Evolutionary conservation across 495 filamentous ascomycete genomes (phyloP).

Genomic region (Lichenothelia convexa): DNA sequence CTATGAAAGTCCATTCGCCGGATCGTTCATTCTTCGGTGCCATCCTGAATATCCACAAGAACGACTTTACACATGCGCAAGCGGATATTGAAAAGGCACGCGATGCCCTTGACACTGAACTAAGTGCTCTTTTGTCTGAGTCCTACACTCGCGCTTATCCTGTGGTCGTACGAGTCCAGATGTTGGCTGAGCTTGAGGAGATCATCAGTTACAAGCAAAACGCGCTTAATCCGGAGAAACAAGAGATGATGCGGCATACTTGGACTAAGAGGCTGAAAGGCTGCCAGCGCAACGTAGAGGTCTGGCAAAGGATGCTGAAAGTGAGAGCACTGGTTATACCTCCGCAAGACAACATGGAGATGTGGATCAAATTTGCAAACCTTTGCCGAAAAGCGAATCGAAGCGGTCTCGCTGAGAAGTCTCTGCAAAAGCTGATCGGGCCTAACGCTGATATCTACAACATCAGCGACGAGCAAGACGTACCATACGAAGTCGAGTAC

Average conservation of each 20-base stretch:
- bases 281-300: slow-evolving; percentile 91
- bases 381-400: slow-evolving; percentile 89
- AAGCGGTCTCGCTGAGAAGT: slow-evolving; percentile 90
- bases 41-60: slow-evolving; percentile 80
- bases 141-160: slow-evolving; percentile 93
- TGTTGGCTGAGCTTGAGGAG: slow-evolving; percentile 96
- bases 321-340: slow-evolving; percentile 79
- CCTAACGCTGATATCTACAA: slow-evolving; percentile 31
- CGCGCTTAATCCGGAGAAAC: slow-evolving; percentile 55
- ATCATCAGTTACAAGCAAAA: slow-evolving; percentile 95
- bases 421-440: slow-evolving; percentile 63
- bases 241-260: slow-evolving; percentile 73
- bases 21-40: slow-evolving; percentile 96
- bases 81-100: slow-evolving; percentile 76
- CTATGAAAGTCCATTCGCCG: slow-evolving; percentile 82
- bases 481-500: slow-evolving; percentile 54
- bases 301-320: slow-evolving; percentile 96
- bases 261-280: slow-evolving; percentile 92
- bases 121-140: slow-evolving; percentile 85
- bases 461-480: slow-evolving; percentile 9
- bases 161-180: slow-evolving; percentile 90
- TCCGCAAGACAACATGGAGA: slow-evolving; percentile 83
- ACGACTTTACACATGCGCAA: slow-evolving; percentile 77
- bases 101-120: slow-evolving; percentile 83
- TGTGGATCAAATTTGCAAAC: slow-evolving; percentile 98